A percentile compares a stretch with the other conserved stretches of the same genome.
These are phyloP conservation scores for Flaveria ramosissima DNA, from an alignment of 129 eudicot species.

Conservation along the genomic window DNA sequence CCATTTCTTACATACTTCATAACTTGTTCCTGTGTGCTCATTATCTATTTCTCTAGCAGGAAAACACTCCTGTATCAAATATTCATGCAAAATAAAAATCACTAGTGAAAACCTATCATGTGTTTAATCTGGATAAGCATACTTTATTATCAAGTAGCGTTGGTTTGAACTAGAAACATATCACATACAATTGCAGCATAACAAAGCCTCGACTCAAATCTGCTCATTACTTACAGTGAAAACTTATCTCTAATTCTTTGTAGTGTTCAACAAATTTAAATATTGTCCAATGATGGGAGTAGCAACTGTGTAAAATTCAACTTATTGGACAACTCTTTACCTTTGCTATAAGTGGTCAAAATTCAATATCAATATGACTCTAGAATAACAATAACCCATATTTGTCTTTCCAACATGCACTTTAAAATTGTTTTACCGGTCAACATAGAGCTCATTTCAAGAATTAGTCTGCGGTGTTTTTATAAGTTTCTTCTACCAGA, in stretches of 20 bases:
- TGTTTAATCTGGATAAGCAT: not conserved
- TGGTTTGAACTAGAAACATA: not conserved
- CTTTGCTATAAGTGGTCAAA: not conserved
- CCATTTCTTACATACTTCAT: conserved; percentile 41
- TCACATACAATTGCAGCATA: not conserved
- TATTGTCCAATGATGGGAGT: not conserved
- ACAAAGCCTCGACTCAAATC: not conserved
- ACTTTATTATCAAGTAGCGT: not conserved
- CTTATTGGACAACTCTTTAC: not conserved
- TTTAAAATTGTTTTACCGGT: no score
- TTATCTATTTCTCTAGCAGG: conserved; percentile 25
- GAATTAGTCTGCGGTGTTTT: no score
- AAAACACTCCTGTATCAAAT: not conserved
- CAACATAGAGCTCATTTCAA: no score
- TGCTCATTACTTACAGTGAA: not conserved
- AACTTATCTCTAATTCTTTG: not conserved
- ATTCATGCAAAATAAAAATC: conserved; percentile 2
- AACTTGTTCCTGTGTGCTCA: conserved; percentile 53
- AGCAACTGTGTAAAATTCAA: not conserved
- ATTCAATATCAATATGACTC: no score
- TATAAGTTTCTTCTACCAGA: no score
- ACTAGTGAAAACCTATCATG: not conserved
- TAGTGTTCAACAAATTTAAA: not conserved
- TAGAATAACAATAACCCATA: no score
- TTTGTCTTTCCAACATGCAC: no score